Evolutionary conservation across 31 red algal species (phyloP).

Genomic region (Asparagopsis taxiformis): DNA sequence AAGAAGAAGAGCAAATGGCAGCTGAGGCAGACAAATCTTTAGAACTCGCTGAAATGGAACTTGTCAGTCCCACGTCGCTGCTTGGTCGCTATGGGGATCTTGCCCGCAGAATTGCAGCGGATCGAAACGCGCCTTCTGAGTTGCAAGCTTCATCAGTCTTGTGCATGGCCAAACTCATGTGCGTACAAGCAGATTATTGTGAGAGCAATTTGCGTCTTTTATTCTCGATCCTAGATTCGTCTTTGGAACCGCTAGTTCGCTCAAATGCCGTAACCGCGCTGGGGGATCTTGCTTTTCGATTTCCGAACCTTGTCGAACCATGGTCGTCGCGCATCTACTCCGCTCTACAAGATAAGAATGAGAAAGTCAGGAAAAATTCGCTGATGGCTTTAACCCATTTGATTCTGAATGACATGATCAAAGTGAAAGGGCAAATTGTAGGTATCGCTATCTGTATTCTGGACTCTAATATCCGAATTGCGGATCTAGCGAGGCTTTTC

Average conservation of each 20-base stretch:
- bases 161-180: conserved; percentile 83
- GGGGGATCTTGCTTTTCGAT: conserved; percentile 81
- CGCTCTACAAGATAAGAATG: conserved; percentile 63
- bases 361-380: conserved; percentile 76
- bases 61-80: conserved; percentile 43
- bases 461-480: conserved; percentile 68
- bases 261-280: conserved; percentile 83
- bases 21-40: conserved; percentile 59
- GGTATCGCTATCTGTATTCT: conserved; percentile 81
- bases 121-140: conserved; percentile 13
- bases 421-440: conserved; percentile 85
- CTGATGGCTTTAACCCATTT: conserved; percentile 87
- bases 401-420: conserved; percentile 98
- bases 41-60: conserved; percentile 59
- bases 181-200: conserved; percentile 69
- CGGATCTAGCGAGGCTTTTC: conserved; percentile 66
- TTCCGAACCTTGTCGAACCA: conserved; percentile 93
- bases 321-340: conserved; percentile 77
- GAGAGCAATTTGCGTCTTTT: conserved; percentile 73
- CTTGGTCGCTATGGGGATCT: conserved; percentile 60
- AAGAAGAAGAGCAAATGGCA: conserved; percentile 51
- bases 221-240: conserved; percentile 68
- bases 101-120: conserved; percentile 36
- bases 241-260: conserved; percentile 56
- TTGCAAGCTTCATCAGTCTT: conserved; percentile 59